Base-by-base conservation (phyloP, 2,329 filamentous ascomycete genomes). In the Emericellopsis cladophorae region DNA sequence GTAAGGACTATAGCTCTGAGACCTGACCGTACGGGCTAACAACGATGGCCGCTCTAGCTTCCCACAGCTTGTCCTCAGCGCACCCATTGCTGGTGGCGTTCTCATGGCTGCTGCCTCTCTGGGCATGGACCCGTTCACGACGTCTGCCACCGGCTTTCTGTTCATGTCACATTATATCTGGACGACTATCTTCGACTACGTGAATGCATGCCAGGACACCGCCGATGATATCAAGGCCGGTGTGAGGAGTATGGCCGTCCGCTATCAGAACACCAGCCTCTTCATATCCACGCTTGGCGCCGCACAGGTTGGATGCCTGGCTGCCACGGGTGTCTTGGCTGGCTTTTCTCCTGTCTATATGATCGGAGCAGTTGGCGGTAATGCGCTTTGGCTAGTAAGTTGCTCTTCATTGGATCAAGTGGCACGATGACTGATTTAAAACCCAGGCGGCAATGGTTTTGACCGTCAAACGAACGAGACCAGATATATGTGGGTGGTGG, bases 201-300 rank as follows among this genome's bases (percentile, higher is more conserved):
- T 40, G 15, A 32, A 40, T 18, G 38, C 38, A 14, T 33, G 29
- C 38, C 38, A 40, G 26, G 38, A 40, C 38, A 33, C 29, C 9
- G 31, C 26, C 6, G 38, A 40, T 16, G 38, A 40, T 16, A 23
- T 32, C 26, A 31, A 33, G 26, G 38, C 38, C 4, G 38, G 38
- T 14, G 38, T 40, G 12, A 11, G 29, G 7, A 33, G 38, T 26
- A 40, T 40, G 38, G 38, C 38, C 16, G 26, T 40, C 7, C 38
- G 38, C 15, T 40, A 32, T 29, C 38, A 23, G 24, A 22, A 32
- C 31, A 40, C 38, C 11, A 23, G n/a, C 10, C 24, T 26, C 38
- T 33, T 40, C 10, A 33, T 33, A 9, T 32, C 38, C 16, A 23
- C 31, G 5, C 31, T 40, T 10, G 38, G 26, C 15, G 26, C 38